These are phyloP conservation scores for Penicillium cosmopolitanum DNA, from an alignment of 495 filamentous ascomycete genomes.

Conservation along the genomic window DNA sequence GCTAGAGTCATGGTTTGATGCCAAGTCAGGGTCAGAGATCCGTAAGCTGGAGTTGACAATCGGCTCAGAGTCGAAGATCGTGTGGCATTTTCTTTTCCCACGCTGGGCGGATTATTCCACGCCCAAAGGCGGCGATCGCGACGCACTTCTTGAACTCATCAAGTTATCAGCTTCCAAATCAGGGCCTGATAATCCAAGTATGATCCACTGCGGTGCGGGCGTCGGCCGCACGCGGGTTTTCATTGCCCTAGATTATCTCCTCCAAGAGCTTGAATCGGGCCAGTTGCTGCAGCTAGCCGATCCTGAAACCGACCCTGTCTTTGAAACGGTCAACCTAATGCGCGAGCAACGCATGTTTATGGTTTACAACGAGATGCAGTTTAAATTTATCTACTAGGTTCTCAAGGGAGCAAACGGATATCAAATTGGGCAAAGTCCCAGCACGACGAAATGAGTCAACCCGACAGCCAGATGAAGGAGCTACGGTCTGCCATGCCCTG, in stretches of 20 bases:
- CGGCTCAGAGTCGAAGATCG: too few relatives aligned
- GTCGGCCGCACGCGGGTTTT: slow-evolving; percentile 96
- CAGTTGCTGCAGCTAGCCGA: slow-evolving; percentile 54
- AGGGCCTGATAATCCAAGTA: slow-evolving; percentile 70
- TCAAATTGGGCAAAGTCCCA: slow-evolving; percentile 48
- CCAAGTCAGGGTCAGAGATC: too few relatives aligned
- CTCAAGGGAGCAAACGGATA: slow-evolving; percentile 69
- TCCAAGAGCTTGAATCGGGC: slow-evolving; percentile 79
- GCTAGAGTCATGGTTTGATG: too few relatives aligned
- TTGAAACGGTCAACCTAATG: slow-evolving; percentile 77
- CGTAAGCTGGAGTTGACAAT: too few relatives aligned
- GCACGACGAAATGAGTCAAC: slow-evolving; percentile 11
- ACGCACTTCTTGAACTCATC: slow-evolving; percentile 78
- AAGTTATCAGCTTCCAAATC: slow-evolving; percentile 74
- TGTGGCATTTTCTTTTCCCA: too few relatives aligned
- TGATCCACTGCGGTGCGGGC: slow-evolving; percentile 93
- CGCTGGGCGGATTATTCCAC: too few relatives aligned
- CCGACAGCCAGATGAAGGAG: slow-evolving; percentile 24
- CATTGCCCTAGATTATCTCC: slow-evolving; percentile 88
- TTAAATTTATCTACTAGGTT: slow-evolving; percentile 87
- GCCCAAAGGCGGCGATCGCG: too few relatives aligned
- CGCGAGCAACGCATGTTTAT: slow-evolving; percentile 92
- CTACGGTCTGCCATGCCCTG: slow-evolving; percentile 39
- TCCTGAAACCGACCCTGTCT: slow-evolving; percentile 58
- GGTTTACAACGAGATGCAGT: slow-evolving; percentile 91